These are phyloP conservation scores for Debaryomyces maramus DNA, from an alignment of 805 yeast genomes.

Conservation along the genomic window DNA sequence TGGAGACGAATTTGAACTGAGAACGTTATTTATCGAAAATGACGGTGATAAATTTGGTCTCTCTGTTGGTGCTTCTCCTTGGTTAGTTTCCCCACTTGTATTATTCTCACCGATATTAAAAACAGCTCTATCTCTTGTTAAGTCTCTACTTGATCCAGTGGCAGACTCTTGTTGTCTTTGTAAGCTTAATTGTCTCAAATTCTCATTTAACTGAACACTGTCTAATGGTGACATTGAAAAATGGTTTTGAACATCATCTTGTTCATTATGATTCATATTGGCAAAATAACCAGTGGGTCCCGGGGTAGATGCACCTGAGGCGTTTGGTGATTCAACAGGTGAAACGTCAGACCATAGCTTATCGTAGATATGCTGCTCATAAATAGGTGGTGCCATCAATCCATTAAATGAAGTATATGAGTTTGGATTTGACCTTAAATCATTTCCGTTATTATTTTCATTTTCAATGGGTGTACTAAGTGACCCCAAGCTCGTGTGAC, in stretches of 20 bases:
- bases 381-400: slow-evolving; percentile 80
- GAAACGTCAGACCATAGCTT: slow-evolving; percentile 69
- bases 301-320: slow-evolving; percentile 45
- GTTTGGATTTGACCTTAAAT: slow-evolving; percentile 22
- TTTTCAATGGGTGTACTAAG: slow-evolving; percentile 8
- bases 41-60: slow-evolving; percentile 10
- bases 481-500: slow-evolving; percentile 25
- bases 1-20: background rate
- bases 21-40: background rate
- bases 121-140: slow-evolving; percentile 19
- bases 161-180: slow-evolving; percentile 46
- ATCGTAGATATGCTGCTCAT: slow-evolving; percentile 80
- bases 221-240: slow-evolving; percentile 42
- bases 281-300: slow-evolving; percentile 10
- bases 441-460: background rate
- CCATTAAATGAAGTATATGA: slow-evolving; percentile 37
- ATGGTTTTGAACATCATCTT: slow-evolving; percentile 18
- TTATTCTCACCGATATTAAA: slow-evolving; percentile 4
- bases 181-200: slow-evolving; percentile 49
- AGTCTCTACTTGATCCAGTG: slow-evolving; percentile 6
- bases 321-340: slow-evolving; percentile 47
- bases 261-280: slow-evolving; percentile 12
- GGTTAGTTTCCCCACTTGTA: background rate
- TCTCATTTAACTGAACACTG: slow-evolving; percentile 47
- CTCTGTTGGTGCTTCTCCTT: slow-evolving; percentile 36